phyloP scores from a whole-genome alignment of 129 eudicot species.

The Chrysanthemum seticuspe region DNA sequence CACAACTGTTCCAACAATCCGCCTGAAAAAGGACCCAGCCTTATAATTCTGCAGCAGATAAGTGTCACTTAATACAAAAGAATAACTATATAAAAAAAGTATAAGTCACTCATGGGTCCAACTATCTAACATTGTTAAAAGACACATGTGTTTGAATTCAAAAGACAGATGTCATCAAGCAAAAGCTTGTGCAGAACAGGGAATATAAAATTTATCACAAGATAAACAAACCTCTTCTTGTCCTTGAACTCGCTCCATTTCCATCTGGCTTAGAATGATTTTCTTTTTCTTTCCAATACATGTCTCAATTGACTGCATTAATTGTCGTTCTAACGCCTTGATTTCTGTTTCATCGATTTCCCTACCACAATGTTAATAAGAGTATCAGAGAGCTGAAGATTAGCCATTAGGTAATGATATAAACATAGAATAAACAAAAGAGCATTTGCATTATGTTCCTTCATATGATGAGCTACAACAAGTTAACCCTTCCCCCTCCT shows the following conservation, averaged over 20 bases:
- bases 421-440: conserved; percentile 16
- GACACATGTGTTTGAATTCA: neutral
- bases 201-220: neutral
- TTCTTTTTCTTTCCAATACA: conserved; percentile 89
- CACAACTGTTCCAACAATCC: conserved; percentile 95
- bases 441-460: neutral
- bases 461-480: neutral
- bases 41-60: conserved; percentile 59
- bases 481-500: too few species aligned
- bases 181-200: conserved; percentile 17
- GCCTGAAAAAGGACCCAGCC: conserved; percentile 76
- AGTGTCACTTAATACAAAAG: conserved; percentile 9
- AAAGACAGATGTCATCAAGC: conserved; percentile 12
- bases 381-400: conserved; percentile 23
- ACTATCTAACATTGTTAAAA: neutral
- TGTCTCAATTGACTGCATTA: conserved; percentile 97
- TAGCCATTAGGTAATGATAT: neutral
- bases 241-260: conserved; percentile 86
- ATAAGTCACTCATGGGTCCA: neutral
- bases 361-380: conserved; percentile 44
- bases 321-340: conserved; percentile 87
- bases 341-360: conserved; percentile 98
- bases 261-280: conserved; percentile 76
- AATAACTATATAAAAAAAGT: neutral
- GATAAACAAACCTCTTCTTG: conserved; percentile 69